Evolutionary conservation across 495 filamentous ascomycete genomes (phyloP), one percentile per base, ranked within the genome.

Genomic region (Xylaria castorea): DNA sequence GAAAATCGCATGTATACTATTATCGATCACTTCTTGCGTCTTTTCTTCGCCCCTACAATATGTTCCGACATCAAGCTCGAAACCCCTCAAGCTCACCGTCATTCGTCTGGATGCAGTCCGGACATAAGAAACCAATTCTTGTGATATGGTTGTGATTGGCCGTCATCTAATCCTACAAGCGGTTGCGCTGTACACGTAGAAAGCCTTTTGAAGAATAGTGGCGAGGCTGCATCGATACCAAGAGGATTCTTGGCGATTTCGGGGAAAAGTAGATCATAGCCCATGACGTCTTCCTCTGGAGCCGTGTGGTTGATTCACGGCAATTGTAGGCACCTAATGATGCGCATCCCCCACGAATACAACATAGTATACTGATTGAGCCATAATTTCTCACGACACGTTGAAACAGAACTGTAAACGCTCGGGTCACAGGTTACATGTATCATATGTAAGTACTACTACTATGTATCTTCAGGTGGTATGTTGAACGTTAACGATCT

Each of bases 291-390:
- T 58, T 70, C 61, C 61, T 40, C 32, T 38, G 30, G 27, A 4
- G 22, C 51, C 16, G 2, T 27, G 16, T 27, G n/a, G 51, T 2
- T 55, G 51, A 14, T 55, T 34, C 53, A 34, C 53, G 55, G 12
- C 14, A 36, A 3, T 36, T 60, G 55, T 36, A 18, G 25, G 42
- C 5, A 46, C 14, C 14, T 46, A 48, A 71, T 42, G 71, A 69
- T 55, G 70, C 30, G 40, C 71, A 61, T 18, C 71, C 73, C 71
- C 68, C 55, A 67, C 73, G 62, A 25, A 64, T 64, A 46, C 36
- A 64, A 46, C 61, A 27, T 25, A 64, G 8, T 38, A 50, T 66
- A 22, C 48, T 53, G 11, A 1, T 40, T 67, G 53, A 34, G 44
- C 48, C 30, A 55, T 51, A 48, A 70, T 27, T 57, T 48, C 42